These are phyloP conservation scores for Vitis vinifera DNA, from an alignment of 164 flowering plant genomes.

Conservation along the genomic window DNA sequence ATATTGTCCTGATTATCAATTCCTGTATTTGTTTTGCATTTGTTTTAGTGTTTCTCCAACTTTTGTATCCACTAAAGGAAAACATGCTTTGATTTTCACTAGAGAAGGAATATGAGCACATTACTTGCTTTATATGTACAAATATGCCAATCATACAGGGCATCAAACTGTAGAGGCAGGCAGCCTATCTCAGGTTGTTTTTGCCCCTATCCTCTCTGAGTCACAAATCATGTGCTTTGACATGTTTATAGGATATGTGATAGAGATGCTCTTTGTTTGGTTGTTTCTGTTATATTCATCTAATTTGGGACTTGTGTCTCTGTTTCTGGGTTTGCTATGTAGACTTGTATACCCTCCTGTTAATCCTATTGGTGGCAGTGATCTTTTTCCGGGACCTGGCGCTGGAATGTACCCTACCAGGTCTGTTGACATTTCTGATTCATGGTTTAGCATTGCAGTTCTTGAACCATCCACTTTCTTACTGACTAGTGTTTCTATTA, in stretches of 20 bases:
- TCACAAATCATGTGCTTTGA: neutral
- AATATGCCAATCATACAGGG: too few species aligned
- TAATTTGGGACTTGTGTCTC: neutral
- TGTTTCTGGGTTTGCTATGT: slow-evolving; percentile 6
- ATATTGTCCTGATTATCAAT: too few species aligned
- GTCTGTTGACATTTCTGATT: slow-evolving; percentile 19
- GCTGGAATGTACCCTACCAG: slow-evolving; percentile 77
- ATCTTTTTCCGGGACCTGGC: slow-evolving; percentile 63
- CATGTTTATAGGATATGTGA: neutral
- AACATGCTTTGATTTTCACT: too few species aligned
- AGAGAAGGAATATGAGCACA: too few species aligned
- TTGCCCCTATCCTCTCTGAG: neutral
- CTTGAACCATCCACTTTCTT: slow-evolving; percentile 1
- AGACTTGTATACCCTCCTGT: slow-evolving; percentile 53
- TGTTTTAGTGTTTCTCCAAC: too few species aligned
- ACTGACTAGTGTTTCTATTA: neutral
- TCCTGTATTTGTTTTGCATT: too few species aligned
- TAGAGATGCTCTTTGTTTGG: too few species aligned
- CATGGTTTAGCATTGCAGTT: neutral
- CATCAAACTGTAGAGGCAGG: too few species aligned
- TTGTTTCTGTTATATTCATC: too few species aligned
- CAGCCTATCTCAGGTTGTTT: too few species aligned
- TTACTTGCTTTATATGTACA: too few species aligned
- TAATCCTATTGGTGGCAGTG: slow-evolving; percentile 49
- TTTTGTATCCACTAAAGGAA: too few species aligned